A percentile compares a stretch with the other conserved stretches of the same genome.
Conservation (phyloP, 805 yeast species). For the Lachancea fermentati region DNA sequence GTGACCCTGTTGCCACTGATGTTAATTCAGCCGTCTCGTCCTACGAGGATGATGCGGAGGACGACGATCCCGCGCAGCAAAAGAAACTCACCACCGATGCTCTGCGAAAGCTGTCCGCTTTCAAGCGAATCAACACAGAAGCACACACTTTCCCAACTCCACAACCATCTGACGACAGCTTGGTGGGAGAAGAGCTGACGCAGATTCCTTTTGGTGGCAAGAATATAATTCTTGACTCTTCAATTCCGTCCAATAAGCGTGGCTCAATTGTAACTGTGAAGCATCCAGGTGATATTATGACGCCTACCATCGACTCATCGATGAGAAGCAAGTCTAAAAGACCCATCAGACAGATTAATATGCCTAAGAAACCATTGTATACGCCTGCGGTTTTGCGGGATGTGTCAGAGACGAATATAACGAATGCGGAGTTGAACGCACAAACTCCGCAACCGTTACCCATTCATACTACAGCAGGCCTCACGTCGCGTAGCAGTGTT, state of each 20-base stretch:
- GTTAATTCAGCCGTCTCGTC: not conserved
- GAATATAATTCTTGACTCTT: slow-evolving; percentile 26
- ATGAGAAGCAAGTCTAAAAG: slow-evolving; percentile 11
- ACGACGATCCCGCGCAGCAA: slow-evolving; percentile 27
- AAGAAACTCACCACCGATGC: slow-evolving; percentile 38
- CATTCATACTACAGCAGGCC: slow-evolving; percentile 18
- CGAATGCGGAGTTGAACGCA: slow-evolving; percentile 34
- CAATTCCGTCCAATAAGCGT: slow-evolving; percentile 13
- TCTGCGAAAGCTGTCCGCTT: slow-evolving; percentile 31
- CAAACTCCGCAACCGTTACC: slow-evolving; percentile 14
- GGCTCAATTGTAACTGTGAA: slow-evolving; percentile 16
- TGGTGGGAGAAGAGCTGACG: slow-evolving; percentile 16
- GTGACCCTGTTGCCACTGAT: not conserved
- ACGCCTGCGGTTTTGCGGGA: slow-evolving; percentile 82
- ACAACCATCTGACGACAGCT: slow-evolving; percentile 6
- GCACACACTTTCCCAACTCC: slow-evolving; percentile 3
- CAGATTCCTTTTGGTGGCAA: slow-evolving; percentile 28
- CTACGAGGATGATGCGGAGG: slow-evolving; percentile 18
- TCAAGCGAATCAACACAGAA: slow-evolving; percentile 14
- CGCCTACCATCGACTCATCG: slow-evolving; percentile 5
- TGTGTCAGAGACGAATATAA: slow-evolving; percentile 38
- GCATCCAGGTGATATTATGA: slow-evolving; percentile 12
- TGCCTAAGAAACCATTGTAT: slow-evolving; percentile 81
- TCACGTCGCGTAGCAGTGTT: slow-evolving; percentile 23
- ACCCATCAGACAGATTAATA: slow-evolving; percentile 59